phyloP scores from a whole-genome alignment of 2,329 filamentous ascomycete species.

The Colletotrichum sp. region DNA sequence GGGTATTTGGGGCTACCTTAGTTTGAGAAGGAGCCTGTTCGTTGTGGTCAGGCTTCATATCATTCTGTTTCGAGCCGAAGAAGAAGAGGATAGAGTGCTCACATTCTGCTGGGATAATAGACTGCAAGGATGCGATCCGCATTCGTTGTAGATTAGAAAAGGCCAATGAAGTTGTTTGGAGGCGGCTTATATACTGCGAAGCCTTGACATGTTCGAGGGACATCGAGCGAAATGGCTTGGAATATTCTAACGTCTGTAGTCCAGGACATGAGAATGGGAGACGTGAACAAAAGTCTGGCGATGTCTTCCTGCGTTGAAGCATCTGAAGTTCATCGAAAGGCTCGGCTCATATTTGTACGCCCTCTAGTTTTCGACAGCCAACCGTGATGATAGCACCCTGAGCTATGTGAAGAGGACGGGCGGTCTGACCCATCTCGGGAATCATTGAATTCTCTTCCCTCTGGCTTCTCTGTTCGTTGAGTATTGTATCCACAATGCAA shows the following conservation, averaged over 20 bases:
- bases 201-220: no score
- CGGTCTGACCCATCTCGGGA: neutral
- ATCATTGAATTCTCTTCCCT: rapidly evolving
- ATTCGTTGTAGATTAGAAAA: rapidly evolving
- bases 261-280: neutral
- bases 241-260: neutral
- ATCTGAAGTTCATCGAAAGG: neutral
- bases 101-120: neutral
- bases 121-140: neutral
- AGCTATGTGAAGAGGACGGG: neutral
- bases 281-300: neutral
- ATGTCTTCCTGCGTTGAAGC: rapidly evolving
- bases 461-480: neutral
- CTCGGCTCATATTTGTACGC: rapidly evolving
- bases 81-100: rapidly evolving
- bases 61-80: neutral
- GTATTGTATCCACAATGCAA: neutral
- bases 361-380: neutral
- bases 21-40: neutral
- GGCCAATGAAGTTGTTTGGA: neutral
- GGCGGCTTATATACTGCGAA: neutral
- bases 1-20: neutral
- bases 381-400: neutral
- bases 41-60: neutral
- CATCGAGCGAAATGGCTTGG: neutral